Evolutionary conservation across 805 yeast genomes (phyloP).

Genomic region (Wickerhamiella occidentalis): DNA sequence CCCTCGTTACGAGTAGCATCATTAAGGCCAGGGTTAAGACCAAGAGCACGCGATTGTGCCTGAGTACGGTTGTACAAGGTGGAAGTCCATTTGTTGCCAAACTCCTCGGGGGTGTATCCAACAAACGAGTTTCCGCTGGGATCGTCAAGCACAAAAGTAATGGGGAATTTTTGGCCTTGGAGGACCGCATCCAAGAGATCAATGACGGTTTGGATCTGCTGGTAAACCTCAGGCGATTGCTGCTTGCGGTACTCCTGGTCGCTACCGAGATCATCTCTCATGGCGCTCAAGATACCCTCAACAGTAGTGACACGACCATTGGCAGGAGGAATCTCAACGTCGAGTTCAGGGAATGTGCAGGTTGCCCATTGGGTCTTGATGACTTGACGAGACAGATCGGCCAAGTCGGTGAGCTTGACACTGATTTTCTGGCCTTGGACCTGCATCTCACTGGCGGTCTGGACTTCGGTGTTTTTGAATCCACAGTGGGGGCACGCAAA

Average conservation of each 20-base stretch:
- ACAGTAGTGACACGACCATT: slow-evolving; percentile 86
- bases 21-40: slow-evolving; percentile 35
- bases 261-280: slow-evolving; percentile 62
- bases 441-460: slow-evolving; percentile 88
- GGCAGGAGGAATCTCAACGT: slow-evolving; percentile 89
- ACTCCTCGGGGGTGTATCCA: slow-evolving; percentile 56
- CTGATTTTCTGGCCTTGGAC: slow-evolving; percentile 72
- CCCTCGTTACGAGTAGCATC: slow-evolving; percentile 36
- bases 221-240: slow-evolving; percentile 60
- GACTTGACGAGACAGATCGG: slow-evolving; percentile 80
- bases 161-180: slow-evolving; percentile 61
- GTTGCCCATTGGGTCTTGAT: slow-evolving; percentile 81
- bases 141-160: slow-evolving; percentile 73
- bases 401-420: slow-evolving; percentile 50
- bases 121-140: slow-evolving; percentile 98
- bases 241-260: slow-evolving; percentile 75
- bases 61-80: slow-evolving; percentile 71
- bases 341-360: slow-evolving; percentile 70
- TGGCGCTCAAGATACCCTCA: slow-evolving; percentile 78
- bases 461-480: slow-evolving; percentile 80
- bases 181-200: slow-evolving; percentile 46
- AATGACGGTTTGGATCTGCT: slow-evolving; percentile 60
- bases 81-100: slow-evolving; percentile 82
- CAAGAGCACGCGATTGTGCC: slow-evolving; percentile 76
- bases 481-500: slow-evolving; percentile 94